Conservation (phyloP, 148 eudicot species). For the Vaccinium corymbosum region DNA sequence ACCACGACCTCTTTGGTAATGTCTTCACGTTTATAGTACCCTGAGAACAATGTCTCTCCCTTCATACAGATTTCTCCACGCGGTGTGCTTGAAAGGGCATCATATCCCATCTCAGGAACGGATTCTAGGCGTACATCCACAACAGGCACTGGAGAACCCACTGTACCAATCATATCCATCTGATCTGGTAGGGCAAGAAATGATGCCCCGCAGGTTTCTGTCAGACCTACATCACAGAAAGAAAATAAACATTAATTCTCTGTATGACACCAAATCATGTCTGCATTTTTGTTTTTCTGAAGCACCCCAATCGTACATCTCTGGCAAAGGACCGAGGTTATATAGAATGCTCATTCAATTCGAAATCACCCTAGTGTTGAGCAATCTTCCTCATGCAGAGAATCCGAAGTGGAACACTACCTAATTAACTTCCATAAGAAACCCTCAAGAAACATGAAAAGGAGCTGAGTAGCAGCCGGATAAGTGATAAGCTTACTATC, state of each 20-base stretch:
- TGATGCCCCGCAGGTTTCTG: constrained; percentile 94
- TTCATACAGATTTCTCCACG: constrained; percentile 83
- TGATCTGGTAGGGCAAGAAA: constrained; percentile 81
- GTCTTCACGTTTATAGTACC: constrained; percentile 91
- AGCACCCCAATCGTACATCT: neutral
- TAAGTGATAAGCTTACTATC: neutral
- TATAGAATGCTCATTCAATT: neutral
- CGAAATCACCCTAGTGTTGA: neutral
- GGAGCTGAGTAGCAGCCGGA: neutral
- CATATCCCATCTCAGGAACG: constrained; percentile 93
- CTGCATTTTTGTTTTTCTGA: neutral
- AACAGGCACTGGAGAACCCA: constrained; percentile 89
- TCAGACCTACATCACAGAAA: constrained; percentile 52
- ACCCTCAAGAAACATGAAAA: neutral
- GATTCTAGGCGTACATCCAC: constrained; percentile 88
- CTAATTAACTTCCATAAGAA: neutral
- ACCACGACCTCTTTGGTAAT: constrained; percentile 80
- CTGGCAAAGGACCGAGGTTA: neutral
- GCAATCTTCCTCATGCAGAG: neutral
- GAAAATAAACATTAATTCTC: neutral
- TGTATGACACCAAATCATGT: neutral
- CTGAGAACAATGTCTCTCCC: constrained; percentile 86
- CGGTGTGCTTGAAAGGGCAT: constrained; percentile 70
- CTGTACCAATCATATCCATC: constrained; percentile 77
- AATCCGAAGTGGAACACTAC: neutral